Conservation (phyloP, 1,284 basidiomycete genomes). For the Pseudozyma pruni region DNA sequence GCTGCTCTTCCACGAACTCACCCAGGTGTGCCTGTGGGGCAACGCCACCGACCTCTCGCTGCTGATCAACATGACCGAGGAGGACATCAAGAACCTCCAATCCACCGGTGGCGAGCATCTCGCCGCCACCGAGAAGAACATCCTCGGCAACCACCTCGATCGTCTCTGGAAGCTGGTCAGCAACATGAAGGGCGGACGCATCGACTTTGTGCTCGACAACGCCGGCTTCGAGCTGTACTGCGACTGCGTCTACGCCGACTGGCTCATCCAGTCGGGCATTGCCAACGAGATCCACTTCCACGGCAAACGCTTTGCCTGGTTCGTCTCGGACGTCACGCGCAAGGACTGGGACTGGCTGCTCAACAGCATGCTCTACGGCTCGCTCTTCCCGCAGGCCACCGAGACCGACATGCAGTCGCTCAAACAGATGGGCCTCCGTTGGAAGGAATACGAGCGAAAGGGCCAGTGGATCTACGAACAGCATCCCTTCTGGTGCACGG, state of each 20-base stretch:
- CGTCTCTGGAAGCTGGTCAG: slow-evolving; percentile 82
- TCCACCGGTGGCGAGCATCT: slow-evolving; percentile 94
- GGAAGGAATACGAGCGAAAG: slow-evolving; percentile 91
- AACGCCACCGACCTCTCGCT: slow-evolving; percentile 86
- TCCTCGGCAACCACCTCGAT: slow-evolving; percentile 84
- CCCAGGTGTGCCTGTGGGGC: slow-evolving; percentile 72
- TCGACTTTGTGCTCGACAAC: slow-evolving; percentile 76
- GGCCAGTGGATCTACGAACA: slow-evolving; percentile 96
- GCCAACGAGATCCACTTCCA: slow-evolving; percentile 90
- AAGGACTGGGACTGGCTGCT: slow-evolving; percentile 92
- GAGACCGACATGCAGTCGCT: slow-evolving; percentile 86
- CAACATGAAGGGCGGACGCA: slow-evolving; percentile 72
- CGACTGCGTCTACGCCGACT: slow-evolving; percentile 89
- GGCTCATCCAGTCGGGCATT: slow-evolving; percentile 88
- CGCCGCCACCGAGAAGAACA: slow-evolving; percentile 95
- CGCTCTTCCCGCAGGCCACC: slow-evolving; percentile 78
- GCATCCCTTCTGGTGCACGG: slow-evolving; percentile 75
- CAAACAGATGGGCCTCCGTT: slow-evolving; percentile 81
- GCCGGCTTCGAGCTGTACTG: slow-evolving; percentile 95
- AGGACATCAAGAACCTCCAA: slow-evolving; percentile 97
- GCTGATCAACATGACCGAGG: slow-evolving; percentile 98
- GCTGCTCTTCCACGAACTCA: slow-evolving; percentile 91
- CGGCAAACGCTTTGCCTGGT: slow-evolving; percentile 72
- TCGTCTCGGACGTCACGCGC: slow-evolving; percentile 87
- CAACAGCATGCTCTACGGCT: slow-evolving; percentile 69